phyloP scores from a whole-genome alignment of 169 alveolate genomes.

The Plasmodium gonderi region DNA sequence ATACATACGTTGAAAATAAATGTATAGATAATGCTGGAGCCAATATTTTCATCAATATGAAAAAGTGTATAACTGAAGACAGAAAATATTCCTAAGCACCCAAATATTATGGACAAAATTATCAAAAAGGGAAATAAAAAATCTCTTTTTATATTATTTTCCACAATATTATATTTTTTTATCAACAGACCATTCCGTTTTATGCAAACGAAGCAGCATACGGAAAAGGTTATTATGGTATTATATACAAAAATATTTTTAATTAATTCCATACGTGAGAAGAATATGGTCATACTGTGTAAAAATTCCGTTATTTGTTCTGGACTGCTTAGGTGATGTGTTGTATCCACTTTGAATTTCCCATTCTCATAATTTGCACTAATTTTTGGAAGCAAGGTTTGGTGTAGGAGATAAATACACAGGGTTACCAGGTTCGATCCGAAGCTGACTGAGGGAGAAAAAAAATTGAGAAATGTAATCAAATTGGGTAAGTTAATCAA shows the following conservation, averaged over 20 bases:
- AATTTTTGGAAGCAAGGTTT: slow-evolving; percentile 6
- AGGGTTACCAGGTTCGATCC: background rate
- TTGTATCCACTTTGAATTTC: background rate
- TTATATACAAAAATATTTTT: slow-evolving; percentile 4
- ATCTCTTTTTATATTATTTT: slow-evolving; percentile 54
- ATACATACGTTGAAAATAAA: slow-evolving; percentile 69
- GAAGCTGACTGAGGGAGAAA: slow-evolving; percentile 5
- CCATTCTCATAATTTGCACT: slow-evolving; percentile 1
- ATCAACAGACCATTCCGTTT: slow-evolving; percentile 38
- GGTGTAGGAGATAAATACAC: slow-evolving; percentile 8
- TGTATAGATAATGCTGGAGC: slow-evolving; percentile 11
- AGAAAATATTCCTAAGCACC: slow-evolving; percentile 44
- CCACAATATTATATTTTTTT: slow-evolving; percentile 65
- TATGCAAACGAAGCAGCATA: slow-evolving; percentile 20
- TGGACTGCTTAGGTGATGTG: background rate
- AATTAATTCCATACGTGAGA: slow-evolving; percentile 23
- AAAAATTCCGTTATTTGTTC: slow-evolving; percentile 7
- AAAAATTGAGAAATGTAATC: background rate
- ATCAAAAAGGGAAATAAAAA: slow-evolving; percentile 45
- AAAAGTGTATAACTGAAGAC: slow-evolving; percentile 37
- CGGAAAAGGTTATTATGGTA: slow-evolving; percentile 15
- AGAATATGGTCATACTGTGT: background rate
- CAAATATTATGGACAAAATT: slow-evolving; percentile 31
- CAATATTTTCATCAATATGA: slow-evolving; percentile 29
- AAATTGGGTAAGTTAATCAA: background rate